A percentile compares a stretch with the other conserved stretches of the same genome.
Conservation (phyloP, 805 yeast genomes). For the Candida taoyuanica region DNA sequence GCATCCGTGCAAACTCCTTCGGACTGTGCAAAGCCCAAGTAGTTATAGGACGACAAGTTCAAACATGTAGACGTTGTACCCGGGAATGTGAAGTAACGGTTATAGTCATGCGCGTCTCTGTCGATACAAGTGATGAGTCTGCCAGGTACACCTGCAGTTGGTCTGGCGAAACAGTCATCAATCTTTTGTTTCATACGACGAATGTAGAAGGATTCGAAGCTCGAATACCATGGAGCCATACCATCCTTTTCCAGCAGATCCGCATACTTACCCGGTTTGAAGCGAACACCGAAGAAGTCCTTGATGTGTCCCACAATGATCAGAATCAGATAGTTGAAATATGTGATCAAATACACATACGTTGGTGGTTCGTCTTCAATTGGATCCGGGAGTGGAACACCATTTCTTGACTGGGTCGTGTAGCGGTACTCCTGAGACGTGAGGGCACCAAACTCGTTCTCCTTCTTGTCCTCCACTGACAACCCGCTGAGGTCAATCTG, state of each 20-base stretch:
- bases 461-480: constrained; percentile 37
- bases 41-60: constrained; percentile 87
- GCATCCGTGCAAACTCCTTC: constrained; percentile 85
- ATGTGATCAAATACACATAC: constrained; percentile 72
- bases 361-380: constrained; percentile 84
- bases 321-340: constrained; percentile 76
- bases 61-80: constrained; percentile 76
- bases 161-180: constrained; percentile 93
- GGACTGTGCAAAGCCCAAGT: constrained; percentile 95
- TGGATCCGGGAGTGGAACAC: constrained; percentile 55
- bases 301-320: constrained; percentile 86
- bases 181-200: constrained; percentile 87
- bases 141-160: constrained; percentile 98
- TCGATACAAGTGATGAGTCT: constrained; percentile 80
- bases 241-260: constrained; percentile 79
- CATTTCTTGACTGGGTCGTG: constrained; percentile 51
- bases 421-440: constrained; percentile 63
- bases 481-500: constrained; percentile 31
- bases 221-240: constrained; percentile 92
- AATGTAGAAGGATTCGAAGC: constrained; percentile 89
- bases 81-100: constrained; percentile 62
- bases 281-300: constrained; percentile 78
- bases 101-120: constrained; percentile 63
- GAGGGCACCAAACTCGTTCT: constrained; percentile 69
- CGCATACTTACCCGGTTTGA: constrained; percentile 59